These are phyloP conservation scores for Priceomyces medius DNA, from an alignment of 805 yeast species.

Conservation along the genomic window DNA sequence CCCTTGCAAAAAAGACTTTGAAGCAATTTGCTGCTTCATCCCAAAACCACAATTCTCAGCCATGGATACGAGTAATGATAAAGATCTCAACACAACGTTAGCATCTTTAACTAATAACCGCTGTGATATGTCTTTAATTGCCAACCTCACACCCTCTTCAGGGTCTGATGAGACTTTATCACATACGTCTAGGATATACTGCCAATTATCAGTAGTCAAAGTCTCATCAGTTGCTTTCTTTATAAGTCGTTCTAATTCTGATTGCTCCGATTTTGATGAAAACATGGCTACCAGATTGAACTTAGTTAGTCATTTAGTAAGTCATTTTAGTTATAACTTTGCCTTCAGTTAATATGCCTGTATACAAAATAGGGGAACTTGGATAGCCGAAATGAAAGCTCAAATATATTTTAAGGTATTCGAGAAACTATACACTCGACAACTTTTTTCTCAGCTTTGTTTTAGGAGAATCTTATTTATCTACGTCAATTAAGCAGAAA, in stretches of 20 bases:
- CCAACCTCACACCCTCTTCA: slow-evolving; percentile 34
- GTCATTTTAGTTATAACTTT: neutral
- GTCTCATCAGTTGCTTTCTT: slow-evolving; percentile 42
- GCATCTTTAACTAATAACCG: slow-evolving; percentile 37
- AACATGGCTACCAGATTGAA: slow-evolving; percentile 3
- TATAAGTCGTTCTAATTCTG: slow-evolving; percentile 20
- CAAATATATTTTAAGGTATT: neutral
- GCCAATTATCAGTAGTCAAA: slow-evolving; percentile 44
- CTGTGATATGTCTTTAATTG: slow-evolving; percentile 23
- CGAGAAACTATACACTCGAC: too few species aligned
- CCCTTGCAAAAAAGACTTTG: slow-evolving; percentile 35
- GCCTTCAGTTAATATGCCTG: slow-evolving; percentile 2
- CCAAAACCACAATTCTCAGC: slow-evolving; percentile 48
- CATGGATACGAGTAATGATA: slow-evolving; percentile 36
- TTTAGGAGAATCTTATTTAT: too few species aligned
- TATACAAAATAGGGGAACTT: neutral
- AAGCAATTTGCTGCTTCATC: slow-evolving; percentile 44
- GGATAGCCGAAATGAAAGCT: neutral
- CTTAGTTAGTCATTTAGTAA: neutral
- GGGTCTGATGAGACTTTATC: slow-evolving; percentile 38
- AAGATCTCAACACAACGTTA: slow-evolving; percentile 36
- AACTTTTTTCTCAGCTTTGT: too few species aligned
- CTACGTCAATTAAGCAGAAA: neutral
- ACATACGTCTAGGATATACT: slow-evolving; percentile 42
- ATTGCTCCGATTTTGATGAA: slow-evolving; percentile 1